Base-by-base conservation (phyloP, 345 rosid species). In the Dimocarpus longan region DNA sequence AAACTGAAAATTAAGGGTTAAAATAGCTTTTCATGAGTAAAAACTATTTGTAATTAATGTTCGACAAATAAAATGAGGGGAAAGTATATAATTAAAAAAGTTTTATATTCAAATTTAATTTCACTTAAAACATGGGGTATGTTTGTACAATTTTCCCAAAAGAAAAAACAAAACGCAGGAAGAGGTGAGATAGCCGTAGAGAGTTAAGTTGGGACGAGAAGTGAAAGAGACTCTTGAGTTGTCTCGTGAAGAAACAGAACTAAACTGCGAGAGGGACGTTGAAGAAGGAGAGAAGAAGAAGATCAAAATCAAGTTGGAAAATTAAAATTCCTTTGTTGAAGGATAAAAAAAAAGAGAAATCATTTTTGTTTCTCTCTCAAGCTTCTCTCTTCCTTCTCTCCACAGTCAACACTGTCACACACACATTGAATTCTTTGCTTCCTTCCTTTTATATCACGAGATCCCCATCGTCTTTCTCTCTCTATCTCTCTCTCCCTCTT, bases 391-490 rank as follows among this genome's bases (percentile, higher is more conserved):
- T 15, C 59, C 59, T 54, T 54, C 59, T 6, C 59, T 54, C 8
- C 8, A 60, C 65, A 60, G 24, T 60, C 11, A 60, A 60, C 65
- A 60, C 65, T 19, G 28, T 60, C 65, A 19, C 81, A 46, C 72
- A 69, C 76, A 16, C 82, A 78, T 86, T 78, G 80, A 60, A 77
- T 84, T 84, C 86, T 66, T 78, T 83, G 80, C 82, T 80, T 85
- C 81, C 37, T 80, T 70, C 73, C 52, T 86, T 65, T 76, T 76
- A 72, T 76, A 73, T 84, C 90, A 84, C 82, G 86, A 89, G 91
- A 91, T 88, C 95, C 88, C 88, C 83, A 78, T 78, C 82, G 19
- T 56, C 52, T 79, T 9, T 77, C 60, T 70, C 22, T 63, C 68
- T 70, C 66, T 70, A 1, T 46, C 28, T 57, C n/a, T n/a, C n/a